Evolutionary conservation across 2,329 filamentous ascomycete genomes (phyloP), one percentile per base, ranked within the genome.

Genomic region (Colletotrichum sp.): DNA sequence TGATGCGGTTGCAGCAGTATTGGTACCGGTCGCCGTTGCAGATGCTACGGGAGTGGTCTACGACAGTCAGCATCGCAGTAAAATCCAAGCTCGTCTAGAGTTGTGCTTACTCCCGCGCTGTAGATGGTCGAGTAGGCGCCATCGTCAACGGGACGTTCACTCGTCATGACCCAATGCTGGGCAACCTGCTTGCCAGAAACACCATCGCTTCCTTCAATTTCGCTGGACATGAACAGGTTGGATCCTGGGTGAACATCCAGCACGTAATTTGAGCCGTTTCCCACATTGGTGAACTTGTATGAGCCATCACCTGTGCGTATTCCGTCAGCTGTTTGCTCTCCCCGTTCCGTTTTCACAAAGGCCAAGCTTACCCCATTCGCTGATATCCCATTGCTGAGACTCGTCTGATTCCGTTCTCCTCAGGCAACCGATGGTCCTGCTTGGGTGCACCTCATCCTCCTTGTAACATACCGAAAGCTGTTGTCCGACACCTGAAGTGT

Each of bases 131-230:
- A 84, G 58, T 81, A 85, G 4, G 80, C 81, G 1, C 79, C 79
- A 16, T 84, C 81, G 34, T 85, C 71, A 0, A 85, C 80, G 1
- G 79, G 38, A 2, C 77, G 78, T 1, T 78, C 79, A 18, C 82
- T 84, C 5, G 79, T 81, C 78, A 84, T 79, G 56, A 84, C 74
- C 83, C 83, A 85, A 12, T 81, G 82, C 48, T 84, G 83, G 1
- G 82, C 82, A 2, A 77, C 77, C 65, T 84, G 81, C 3, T 77
- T 77, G 1, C 78, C 77, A 2, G 77, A 68, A 1, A 76, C 77
- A 32, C 66, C 75, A 1, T 75, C 55, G 26, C 28, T 66, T 21
- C 74, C 74, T 58, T 80, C 76, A 12, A 79, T 76, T 4, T 81
- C 77, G 8, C 76, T 77, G 64, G 78, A 82, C 81, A 84, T 82